Evolutionary conservation across 1,284 basidiomycete species (phyloP), one percentile per base, ranked within the genome.

Genomic region (Somion occarium): DNA sequence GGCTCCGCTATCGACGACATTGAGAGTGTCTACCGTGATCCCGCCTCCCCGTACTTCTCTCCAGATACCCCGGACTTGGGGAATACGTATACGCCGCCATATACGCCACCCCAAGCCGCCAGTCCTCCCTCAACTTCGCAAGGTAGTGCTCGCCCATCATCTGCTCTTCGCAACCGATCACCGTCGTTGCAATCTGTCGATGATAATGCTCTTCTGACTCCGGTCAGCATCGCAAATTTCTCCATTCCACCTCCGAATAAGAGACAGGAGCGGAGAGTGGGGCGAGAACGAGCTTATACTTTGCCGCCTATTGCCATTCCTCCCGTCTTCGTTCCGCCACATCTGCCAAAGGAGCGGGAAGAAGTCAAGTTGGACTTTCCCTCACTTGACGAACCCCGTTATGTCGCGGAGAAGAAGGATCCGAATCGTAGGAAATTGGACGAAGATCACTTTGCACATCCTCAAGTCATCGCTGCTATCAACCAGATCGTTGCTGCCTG

Each of bases 1-100:
- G 82, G 78, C 57, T 74, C 83, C 50, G 84, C 84, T 23, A 68
- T 88, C 55, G 75, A 82, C 65, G 82, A 87, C 58, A 83, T 88
- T 39, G 78, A 87, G 63, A 71, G 70, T 46, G 69, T 85, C 51
- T 88, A 85, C 63, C 65, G 65, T 51, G 50, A 53, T 57, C 49
- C 54, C 58, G 43, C 46, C 12, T 38, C 46, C 3, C 4, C 50
- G 55, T 56, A 37, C 58, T 52, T 38, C 56, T 56, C 50, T 59
- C 47, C 44, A 54, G 3, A 53, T 55, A 11, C 58, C 53, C 37
- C 46, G 50, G 26, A 30, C 52, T 13, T 43, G 53, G 24, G 45
- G 44, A 13, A 41, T 20, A 20, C 46, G 24, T 22, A 37, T 24
- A 38, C 46, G 49, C 48, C 22, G 42, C 42, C 42, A 7, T 43